phyloP scores from a whole-genome alignment of 2,329 filamentous ascomycete species.

The Colletotrichum eleusines region DNA sequence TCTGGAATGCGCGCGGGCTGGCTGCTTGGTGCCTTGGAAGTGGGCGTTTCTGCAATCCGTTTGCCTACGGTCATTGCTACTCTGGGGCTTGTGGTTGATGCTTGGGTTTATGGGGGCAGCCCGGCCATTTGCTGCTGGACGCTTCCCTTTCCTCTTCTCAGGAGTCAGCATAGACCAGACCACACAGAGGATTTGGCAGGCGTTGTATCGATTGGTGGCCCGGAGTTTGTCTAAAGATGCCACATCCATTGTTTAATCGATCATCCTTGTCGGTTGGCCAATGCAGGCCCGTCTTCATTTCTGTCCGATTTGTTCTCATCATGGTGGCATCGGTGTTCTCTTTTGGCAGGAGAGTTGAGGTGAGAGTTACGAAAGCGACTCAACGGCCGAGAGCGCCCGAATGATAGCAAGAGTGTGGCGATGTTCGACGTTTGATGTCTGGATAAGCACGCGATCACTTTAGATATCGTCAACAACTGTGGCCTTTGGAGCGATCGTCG shows the following conservation, averaged over 20 bases:
- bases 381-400: background rate
- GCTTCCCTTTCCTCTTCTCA: background rate
- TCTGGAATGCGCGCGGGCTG: slow-evolving; percentile 14
- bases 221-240: slow-evolving; percentile 30
- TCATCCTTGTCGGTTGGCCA: slow-evolving; percentile 13
- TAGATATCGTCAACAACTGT: background rate
- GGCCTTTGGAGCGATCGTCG: background rate
- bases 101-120: background rate
- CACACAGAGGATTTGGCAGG: background rate
- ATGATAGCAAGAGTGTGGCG: background rate
- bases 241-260: background rate
- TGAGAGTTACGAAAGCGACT: background rate
- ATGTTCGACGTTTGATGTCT: background rate
- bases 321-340: background rate
- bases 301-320: background rate
- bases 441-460: background rate
- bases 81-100: background rate
- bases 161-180: background rate
- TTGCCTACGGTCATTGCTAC: background rate
- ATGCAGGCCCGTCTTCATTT: slow-evolving; percentile 24
- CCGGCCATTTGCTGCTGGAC: background rate
- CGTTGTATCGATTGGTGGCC: slow-evolving; percentile 6
- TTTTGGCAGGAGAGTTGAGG: background rate
- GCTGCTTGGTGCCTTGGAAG: slow-evolving; percentile 15
- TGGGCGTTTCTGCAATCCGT: background rate